phyloP scores from a whole-genome alignment of 495 filamentous ascomycete genomes.

The Penicillium psychrofluorescens region DNA sequence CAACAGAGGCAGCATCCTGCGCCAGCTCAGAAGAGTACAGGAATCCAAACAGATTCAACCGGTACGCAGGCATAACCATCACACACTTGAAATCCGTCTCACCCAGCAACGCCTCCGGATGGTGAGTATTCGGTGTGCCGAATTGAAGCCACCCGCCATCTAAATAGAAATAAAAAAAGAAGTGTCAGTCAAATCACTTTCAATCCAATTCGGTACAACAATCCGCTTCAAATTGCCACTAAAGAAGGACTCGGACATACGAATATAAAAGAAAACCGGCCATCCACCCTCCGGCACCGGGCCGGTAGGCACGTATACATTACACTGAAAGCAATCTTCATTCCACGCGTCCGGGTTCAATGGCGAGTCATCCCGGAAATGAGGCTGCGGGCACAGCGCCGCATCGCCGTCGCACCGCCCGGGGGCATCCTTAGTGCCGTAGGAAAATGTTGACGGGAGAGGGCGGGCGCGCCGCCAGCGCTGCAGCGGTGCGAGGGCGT shows the following conservation, averaged over 20 bases:
- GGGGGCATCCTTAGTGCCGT: conserved; percentile 26
- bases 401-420: conserved; percentile 19
- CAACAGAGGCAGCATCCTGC: conserved; percentile 41
- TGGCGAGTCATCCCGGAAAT: conserved; percentile 15
- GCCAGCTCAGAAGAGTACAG: conserved; percentile 46
- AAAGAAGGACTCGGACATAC: conserved; percentile 15
- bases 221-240: no score
- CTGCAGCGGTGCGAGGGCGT: conserved; percentile 27
- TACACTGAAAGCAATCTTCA: conserved; percentile 41
- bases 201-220: no score
- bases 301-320: conserved; percentile 33
- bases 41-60: conserved; percentile 62
- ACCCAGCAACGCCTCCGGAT: conserved; percentile 42
- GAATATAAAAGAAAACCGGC: conserved; percentile 39
- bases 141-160: conserved; percentile 55
- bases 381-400: conserved; percentile 31
- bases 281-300: conserved; percentile 29
- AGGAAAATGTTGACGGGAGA: conserved; percentile 24
- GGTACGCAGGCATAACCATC: conserved; percentile 60
- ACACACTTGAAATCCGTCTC: conserved; percentile 45
- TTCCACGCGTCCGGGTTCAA: conserved; percentile 14
- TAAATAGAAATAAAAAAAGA: background rate
- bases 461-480: conserved; percentile 31
- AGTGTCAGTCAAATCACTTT: no score
- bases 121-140: conserved; percentile 40